Evolutionary conservation across 805 yeast species (phyloP).

Genomic region (Naumovozyma baii): DNA sequence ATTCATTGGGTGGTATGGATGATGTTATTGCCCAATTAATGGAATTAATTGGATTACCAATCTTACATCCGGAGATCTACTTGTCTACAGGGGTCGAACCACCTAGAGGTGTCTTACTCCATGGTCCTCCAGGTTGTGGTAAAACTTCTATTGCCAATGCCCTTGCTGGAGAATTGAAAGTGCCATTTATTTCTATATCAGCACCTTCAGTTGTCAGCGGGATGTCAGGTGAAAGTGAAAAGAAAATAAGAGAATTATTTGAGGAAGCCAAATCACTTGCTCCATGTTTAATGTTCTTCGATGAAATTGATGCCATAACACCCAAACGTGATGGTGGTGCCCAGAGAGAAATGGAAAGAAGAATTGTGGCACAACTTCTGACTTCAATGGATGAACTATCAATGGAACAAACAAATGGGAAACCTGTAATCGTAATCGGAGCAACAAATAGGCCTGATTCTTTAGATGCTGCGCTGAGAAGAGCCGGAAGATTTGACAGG

Average conservation of each 20-base stretch:
- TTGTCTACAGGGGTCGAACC: constrained; percentile 85
- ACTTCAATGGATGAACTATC: constrained; percentile 92
- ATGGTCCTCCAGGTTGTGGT: constrained; percentile 99
- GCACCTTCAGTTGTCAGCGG: constrained; percentile 97
- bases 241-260: constrained; percentile 82
- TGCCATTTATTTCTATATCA: constrained; percentile 81
- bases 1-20: constrained; percentile 84
- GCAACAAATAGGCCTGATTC: constrained; percentile 97
- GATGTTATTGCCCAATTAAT: constrained; percentile 73
- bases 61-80: constrained; percentile 88
- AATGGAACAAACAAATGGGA: constrained; percentile 79
- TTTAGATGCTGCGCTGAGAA: constrained; percentile 82
- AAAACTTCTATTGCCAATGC: constrained; percentile 95
- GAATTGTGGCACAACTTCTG: constrained; percentile 90
- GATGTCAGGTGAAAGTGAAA: constrained; percentile 98
- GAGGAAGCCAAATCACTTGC: constrained; percentile 87
- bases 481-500: constrained; percentile 94
- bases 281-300: constrained; percentile 87
- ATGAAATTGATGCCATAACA: constrained; percentile 96
- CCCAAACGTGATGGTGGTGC: constrained; percentile 94
- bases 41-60: constrained; percentile 88
- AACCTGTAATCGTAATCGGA: constrained; percentile 88
- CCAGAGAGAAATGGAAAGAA: constrained; percentile 93
- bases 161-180: constrained; percentile 86
- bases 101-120: constrained; percentile 85